Base-by-base conservation (phyloP, 1,139 yeast genomes). In the Suhomyces panamericanus region DNA sequence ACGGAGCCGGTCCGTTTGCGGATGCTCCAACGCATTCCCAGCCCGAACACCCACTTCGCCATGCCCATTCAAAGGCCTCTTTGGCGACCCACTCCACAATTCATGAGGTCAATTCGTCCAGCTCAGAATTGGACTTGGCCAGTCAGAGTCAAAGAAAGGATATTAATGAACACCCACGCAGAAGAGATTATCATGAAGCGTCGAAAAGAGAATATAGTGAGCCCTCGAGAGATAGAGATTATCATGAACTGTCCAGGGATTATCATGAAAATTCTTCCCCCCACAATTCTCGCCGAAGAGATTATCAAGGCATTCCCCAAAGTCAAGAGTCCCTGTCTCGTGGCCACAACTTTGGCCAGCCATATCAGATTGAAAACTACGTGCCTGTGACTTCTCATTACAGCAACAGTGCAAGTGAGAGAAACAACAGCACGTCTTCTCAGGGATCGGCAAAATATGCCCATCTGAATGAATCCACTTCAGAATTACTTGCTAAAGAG, bases 1-100 rank as follows among this genome's bases (percentile, higher is more conserved):
- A 47, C 32, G 39, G 32, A 6, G n/a, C 33, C 3, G 7, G 32
- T 11, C 42, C 51, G 2, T 37, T 46, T 15, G 35, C 50, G 8
- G 24, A 36, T 15, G 26, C 7, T 2, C 22, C 24, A 9, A 10
- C 6, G 20, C 32, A 2, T 34, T 34, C 26, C 33, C 40, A 9
- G 38, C 32, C 11, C 9, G 38, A 11, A 4, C 35, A 6, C n/a
- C n/a, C 29, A 2, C 34, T 29, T 16, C 26, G 35, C n/a, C 39
- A 33, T 22, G 17, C 29, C 13, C 14, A 13, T 30, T 30, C 32
- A 2, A 30, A 30, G 32, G 15, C 16, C 3, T n/a, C 32, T 14
- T 30, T 30, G 32, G 10, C 15, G 8, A 30, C 14, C 17, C 32
- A 30, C 13, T 30, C 15, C 11, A 30, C 32, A 4, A 13, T 30